Evolutionary conservation across 2,329 filamentous ascomycete species (phyloP).

Genomic region (Byssochlamys sp.): DNA sequence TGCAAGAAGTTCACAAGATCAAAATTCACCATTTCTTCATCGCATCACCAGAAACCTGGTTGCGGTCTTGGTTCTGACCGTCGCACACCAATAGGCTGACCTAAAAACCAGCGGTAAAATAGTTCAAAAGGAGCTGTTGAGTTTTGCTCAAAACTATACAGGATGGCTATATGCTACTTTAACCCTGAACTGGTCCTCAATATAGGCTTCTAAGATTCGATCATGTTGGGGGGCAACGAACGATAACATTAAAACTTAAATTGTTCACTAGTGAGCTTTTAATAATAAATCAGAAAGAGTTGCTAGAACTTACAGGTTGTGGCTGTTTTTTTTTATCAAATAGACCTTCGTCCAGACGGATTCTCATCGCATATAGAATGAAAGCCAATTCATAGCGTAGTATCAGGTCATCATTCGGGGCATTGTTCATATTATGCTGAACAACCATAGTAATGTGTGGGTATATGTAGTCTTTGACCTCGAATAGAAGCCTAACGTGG

Average conservation of each 20-base stretch:
- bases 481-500: no score
- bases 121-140: conserved; percentile 10
- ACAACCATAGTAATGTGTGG: no score
- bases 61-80: not conserved
- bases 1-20: not conserved
- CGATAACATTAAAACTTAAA: not conserved
- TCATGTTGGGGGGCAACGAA: not conserved
- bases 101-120: not conserved
- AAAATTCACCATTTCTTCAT: not conserved
- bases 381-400: no score
- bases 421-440: no score
- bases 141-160: not conserved
- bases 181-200: not conserved
- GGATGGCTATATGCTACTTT: not conserved
- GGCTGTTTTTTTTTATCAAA: not conserved
- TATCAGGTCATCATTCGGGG: no score
- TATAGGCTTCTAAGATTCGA: not conserved
- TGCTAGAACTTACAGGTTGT: not conserved
- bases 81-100: not conserved
- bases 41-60: not conserved
- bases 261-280: not conserved
- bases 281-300: not conserved
- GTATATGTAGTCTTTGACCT: no score
- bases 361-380: no score
- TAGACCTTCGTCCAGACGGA: not conserved